Evolutionary conservation across 2,329 filamentous ascomycete genomes (phyloP).

Genomic region (Oidium heveae): DNA sequence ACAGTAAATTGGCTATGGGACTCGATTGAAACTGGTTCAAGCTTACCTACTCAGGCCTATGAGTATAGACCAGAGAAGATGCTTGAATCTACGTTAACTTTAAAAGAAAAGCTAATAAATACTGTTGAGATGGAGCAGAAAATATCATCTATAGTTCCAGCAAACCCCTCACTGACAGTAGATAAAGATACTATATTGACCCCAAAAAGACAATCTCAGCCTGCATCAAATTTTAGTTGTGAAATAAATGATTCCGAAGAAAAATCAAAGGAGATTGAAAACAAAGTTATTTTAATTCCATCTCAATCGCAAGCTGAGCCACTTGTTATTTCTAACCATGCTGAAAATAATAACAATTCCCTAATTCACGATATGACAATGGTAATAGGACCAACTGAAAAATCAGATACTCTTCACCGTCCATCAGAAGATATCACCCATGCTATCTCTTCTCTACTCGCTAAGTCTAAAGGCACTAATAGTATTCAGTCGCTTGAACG

Average conservation of each 20-base stretch:
- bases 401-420: conserved; percentile 1
- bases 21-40: conserved; percentile 36
- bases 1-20: conserved; percentile 64
- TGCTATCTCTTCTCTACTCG: conserved; percentile 12
- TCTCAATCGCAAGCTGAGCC: not conserved
- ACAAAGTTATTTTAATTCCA: not conserved
- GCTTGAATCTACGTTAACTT: not conserved
- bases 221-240: not conserved
- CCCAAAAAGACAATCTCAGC: not conserved
- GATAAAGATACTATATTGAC: not conserved
- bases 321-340: not conserved
- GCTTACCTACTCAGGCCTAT: conserved; percentile 23
- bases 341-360: conserved; percentile 8
- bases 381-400: conserved; percentile 6
- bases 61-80: conserved; percentile 14
- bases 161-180: not conserved
- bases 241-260: not conserved
- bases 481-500: conserved; percentile 4
- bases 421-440: conserved; percentile 7
- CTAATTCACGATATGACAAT: conserved; percentile 7
- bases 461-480: conserved; percentile 9
- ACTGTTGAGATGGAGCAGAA: not conserved
- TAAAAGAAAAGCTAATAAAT: not conserved
- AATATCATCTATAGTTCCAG: too few species aligned
- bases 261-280: not conserved